Evolutionary conservation across 768 basidiomycete species (phyloP), one percentile per base, ranked within the genome.

Genomic region (Russula compacta): DNA sequence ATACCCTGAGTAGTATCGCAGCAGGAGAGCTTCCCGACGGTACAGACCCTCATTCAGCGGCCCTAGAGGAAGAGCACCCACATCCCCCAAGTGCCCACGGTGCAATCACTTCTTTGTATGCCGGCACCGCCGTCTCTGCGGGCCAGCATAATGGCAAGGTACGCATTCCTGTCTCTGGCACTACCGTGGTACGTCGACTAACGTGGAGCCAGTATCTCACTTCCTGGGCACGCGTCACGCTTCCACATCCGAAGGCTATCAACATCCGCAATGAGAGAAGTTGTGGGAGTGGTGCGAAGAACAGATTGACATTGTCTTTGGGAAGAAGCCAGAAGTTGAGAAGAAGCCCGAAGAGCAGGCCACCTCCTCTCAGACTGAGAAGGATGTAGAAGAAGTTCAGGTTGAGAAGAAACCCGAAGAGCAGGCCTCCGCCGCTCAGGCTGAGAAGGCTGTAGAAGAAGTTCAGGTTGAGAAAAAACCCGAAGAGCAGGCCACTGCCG

Each of bases 231-330:
- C 59, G 59, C 32, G 11, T 32, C 29, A 33, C 51, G 10, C 44
- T 60, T 48, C 59, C 59, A 19, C 46, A 39, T 24, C 44, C 38
- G 29, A 53, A 54, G 19, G 46, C 59, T 3, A n/a, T 35, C n/a
- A 17, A 60, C 44, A 1, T 3, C 3, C 29, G 39, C 11, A 29
- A 19, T 4, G 52, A 32, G 29, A 39, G 19, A 48, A 48, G 44
- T 19, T 60, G 19, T 47, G 52, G 44, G 38, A 53, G 1, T 53
- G 59, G 52, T 53, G 52, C 5, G 59, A 60, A 33, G 59, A 48
- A 2, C 44, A 48, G 12, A 44, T 60, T 36, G 40, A 48, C 24
- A 29, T 29, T 29, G 3, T 3, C 24, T 29, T 29, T 29, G n/a
- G n/a, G n/a, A n/a, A n/a, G n/a, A n/a, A n/a, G n/a, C n/a, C n/a